Base-by-base conservation (phyloP, 2,329 filamentous ascomycete species). In the Ceratocystis papillata region DNA sequence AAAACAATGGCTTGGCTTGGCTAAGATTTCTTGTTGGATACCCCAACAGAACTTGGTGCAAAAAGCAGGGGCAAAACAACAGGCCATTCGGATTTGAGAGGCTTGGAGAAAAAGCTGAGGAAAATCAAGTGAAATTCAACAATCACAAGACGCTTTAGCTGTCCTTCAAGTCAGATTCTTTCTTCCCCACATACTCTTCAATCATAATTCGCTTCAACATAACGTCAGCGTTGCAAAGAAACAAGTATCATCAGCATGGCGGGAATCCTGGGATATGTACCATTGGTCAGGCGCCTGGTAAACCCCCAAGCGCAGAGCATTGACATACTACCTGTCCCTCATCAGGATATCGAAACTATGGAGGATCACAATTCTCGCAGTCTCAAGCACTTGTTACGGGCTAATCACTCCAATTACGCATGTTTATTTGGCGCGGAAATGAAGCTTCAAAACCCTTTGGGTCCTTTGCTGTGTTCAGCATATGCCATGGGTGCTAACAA, bases 401-500 rank as follows among this genome's bases (percentile, higher is more conserved):
- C 92, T 64, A 97, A 97, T 74, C 94, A 99, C 77, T 87, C 87
- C 70, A 96, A 94, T 73, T 84, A 96, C 76, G 85, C 90, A 41
- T 86, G 97, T 70, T 77, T 96, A 65, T 94, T 89, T 74, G 85
- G 92, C 73, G 74, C 88, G 64, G 78, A 88, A 3, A 79, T 82
- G 69, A 22, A 55, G 30, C 94, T 86, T 71, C 85, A 94, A 77
- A 97, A 97, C 73, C 89, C 96, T 76, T 80, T 87, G 71, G 82
- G 90, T 48, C 91, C 96, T 76, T 83, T 91, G 64, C 82, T 99
- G 12, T 86, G 85, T 70, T 90, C 93, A 5, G 88, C 91, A 1
- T 99, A 95, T 75, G 80, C 96, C 17, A 80, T 97, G 8, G 92
- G 92, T 28, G 92, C 87, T 53, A 82, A 83, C 65, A 79, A 83